phyloP scores from a whole-genome alignment of 2,329 filamentous ascomycete species.

The Didymella segeticola region DNA sequence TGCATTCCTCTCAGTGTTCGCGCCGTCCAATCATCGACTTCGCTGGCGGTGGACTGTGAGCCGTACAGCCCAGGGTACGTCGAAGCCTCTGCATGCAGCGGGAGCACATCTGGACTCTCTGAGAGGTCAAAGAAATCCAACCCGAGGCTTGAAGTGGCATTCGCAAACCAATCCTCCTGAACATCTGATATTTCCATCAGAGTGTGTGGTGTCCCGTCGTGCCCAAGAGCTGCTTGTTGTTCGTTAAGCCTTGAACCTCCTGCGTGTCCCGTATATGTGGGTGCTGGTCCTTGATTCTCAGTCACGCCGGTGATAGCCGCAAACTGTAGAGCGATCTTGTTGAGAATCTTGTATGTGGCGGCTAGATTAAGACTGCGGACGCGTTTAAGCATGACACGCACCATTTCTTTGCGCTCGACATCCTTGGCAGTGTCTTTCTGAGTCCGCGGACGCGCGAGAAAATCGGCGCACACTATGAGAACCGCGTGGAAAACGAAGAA shows the following conservation, averaged over 20 bases:
- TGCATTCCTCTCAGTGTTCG: slow-evolving; percentile 27
- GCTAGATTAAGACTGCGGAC: slow-evolving; percentile 27
- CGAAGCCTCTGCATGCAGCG: slow-evolving; percentile 12
- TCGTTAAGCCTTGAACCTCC: slow-evolving; percentile 10
- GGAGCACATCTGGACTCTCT: background rate
- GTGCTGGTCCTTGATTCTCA: slow-evolving; percentile 8
- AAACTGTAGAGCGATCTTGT: slow-evolving; percentile 33
- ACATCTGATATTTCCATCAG: slow-evolving; percentile 23
- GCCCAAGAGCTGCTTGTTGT: slow-evolving; percentile 2
- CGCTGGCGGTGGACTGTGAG: slow-evolving; percentile 10
- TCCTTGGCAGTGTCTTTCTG: slow-evolving; percentile 28
- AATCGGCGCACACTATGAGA: slow-evolving; percentile 36
- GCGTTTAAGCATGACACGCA: slow-evolving; percentile 26
- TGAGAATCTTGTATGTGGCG: slow-evolving; percentile 30
- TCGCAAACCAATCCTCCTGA: slow-evolving; percentile 32
- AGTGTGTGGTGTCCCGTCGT: slow-evolving; percentile 14
- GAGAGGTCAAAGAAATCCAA: slow-evolving; percentile 29
- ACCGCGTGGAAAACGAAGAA: slow-evolving; percentile 38
- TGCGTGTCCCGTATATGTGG: background rate
- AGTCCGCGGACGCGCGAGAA: slow-evolving; percentile 31
- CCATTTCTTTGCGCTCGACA: slow-evolving; percentile 28
- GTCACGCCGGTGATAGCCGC: slow-evolving; percentile 31
- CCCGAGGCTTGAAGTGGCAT: slow-evolving; percentile 27
- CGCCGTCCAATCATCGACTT: slow-evolving; percentile 32
- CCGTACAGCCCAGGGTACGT: slow-evolving; percentile 17